These are phyloP conservation scores for Pseudomonodictys pantanalensis DNA, from an alignment of 495 filamentous ascomycete genomes.

Conservation along the genomic window DNA sequence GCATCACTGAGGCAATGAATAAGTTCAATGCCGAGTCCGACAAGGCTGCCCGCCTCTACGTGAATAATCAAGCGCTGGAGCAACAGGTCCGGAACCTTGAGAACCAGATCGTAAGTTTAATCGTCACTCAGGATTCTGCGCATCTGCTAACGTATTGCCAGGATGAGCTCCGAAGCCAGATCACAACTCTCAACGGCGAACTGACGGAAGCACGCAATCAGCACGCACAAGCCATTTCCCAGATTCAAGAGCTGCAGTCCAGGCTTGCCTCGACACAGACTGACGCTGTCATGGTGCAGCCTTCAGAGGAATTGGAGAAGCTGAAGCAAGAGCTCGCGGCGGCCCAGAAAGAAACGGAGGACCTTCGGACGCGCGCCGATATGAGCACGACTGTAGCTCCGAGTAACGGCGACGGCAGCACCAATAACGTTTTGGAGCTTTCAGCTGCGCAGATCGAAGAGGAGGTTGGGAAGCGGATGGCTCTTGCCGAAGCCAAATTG, in stretches of 20 bases:
- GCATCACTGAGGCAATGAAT: conserved; percentile 46
- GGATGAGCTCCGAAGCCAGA: conserved; percentile 36
- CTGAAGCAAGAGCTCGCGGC: conserved; percentile 46
- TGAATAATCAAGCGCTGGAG: conserved; percentile 29
- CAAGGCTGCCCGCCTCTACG: conserved; percentile 34
- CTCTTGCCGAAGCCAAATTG: not conserved
- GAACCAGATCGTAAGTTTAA: conserved; percentile 36
- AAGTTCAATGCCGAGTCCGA: conserved; percentile 45
- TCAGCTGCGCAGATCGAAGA: conserved; percentile 39
- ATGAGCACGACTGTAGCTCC: conserved; percentile 26
- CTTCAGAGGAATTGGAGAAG: conserved; percentile 39
- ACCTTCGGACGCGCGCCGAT: conserved; percentile 38
- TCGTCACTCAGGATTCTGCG: not conserved
- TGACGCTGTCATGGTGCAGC: conserved; percentile 8
- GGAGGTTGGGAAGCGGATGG: not conserved
- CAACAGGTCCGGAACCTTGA: conserved; percentile 46
- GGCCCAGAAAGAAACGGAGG: conserved; percentile 46
- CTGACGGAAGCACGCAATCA: conserved; percentile 6
- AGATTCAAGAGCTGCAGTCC: conserved; percentile 11
- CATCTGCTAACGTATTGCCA: conserved; percentile 11
- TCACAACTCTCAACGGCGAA: conserved; percentile 28
- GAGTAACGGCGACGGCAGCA: conserved; percentile 24
- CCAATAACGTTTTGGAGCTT: conserved; percentile 39
- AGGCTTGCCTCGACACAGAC: conserved; percentile 3
- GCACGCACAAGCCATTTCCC: conserved; percentile 10